Percentiles rank a stretch among this genome's conserved stretches.
phyloP scores from a whole-genome alignment of 768 basidiomycete species.

The Rhizopogon rudus region DNA sequence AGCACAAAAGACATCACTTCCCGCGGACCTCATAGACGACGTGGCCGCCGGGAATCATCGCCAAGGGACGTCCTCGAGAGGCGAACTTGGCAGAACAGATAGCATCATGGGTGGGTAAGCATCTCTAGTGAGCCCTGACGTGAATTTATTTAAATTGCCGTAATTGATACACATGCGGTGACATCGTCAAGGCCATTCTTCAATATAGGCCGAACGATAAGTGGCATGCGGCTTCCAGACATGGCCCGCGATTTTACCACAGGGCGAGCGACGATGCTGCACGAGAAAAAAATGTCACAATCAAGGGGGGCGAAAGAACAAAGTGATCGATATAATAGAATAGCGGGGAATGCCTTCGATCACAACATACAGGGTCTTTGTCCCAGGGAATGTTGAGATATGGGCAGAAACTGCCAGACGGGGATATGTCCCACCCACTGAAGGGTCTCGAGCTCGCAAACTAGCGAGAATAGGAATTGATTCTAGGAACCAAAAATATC shows the following conservation, averaged over 20 bases:
- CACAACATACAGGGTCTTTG: conserved; percentile 9
- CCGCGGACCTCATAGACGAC: not conserved
- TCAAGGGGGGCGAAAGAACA: conserved; percentile 5
- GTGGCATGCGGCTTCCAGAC: conserved; percentile 57
- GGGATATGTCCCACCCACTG: conserved; percentile 44
- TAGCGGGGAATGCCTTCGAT: conserved; percentile 10
- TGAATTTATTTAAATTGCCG: conserved; percentile 14
- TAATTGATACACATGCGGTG: conserved; percentile 1
- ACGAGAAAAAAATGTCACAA: not conserved
- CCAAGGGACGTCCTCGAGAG: conserved; percentile 9
- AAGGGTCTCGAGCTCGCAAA: conserved; percentile 53
- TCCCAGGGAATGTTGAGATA: conserved; percentile 17
- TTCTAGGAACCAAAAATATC: conserved; percentile 35
- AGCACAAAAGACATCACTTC: not conserved
- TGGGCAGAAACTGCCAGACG: conserved; percentile 11
- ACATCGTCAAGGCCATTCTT: conserved; percentile 5
- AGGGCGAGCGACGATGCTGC: conserved; percentile 51
- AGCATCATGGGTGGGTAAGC: conserved; percentile 5
- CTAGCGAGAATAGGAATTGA: conserved; percentile 55
- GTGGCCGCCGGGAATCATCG: not conserved
- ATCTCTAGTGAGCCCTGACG: conserved; percentile 6
- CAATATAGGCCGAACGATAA: conserved; percentile 37
- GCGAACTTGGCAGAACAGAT: conserved; percentile 10
- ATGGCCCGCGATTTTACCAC: conserved; percentile 51
- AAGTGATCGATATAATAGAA: conserved; percentile 10